Evolutionary conservation across 2,329 filamentous ascomycete genomes (phyloP), one percentile per base, ranked within the genome.

Genomic region (Fusarium verticillioides): DNA sequence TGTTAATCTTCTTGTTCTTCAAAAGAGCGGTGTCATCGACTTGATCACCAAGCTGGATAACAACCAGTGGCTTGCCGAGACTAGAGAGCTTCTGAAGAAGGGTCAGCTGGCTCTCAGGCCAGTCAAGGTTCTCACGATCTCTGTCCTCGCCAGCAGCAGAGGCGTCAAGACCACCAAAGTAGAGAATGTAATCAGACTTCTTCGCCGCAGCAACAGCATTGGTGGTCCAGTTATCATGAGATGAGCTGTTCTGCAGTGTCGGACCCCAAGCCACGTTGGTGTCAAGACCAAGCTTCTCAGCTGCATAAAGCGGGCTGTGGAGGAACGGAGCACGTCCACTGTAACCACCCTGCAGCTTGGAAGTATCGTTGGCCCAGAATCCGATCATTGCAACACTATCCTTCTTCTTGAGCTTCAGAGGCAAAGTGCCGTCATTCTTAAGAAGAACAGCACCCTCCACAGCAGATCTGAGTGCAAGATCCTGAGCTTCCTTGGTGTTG

Each of bases 1-100:
- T 66, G 34, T 66, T 66, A 9, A 66, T n/a, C 8, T 36, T 40
- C 19, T 60, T 66, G 4, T 66, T 43, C 52, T 66, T 66, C 2
- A 66, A 0, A 16, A 66, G 30, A 19, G 52, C 44, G 4, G 52
- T 40, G 3, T 66, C 64, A 5, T 66, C 62, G 0, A 66, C 52
- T 0, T 66, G 64, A 0, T 66, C 64, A 7, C 64, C 64, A 0
- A 66, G 64, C 5, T 66, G 64, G 4, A 66, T 19, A 0, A 66
- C 62, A 4, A 66, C 39, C 2, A 66, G 11, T 3, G 64, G 64
- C 15, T 66, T 66, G 2, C 52, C 62, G 0, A 66, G 44, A 6
- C 65, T 46, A 1, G 64, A 59, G 0, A 66, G 13, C 9, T 46
- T 66, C 5, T 66, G 37, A 2, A 66, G 37, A 0, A 66, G 12